phyloP scores from a whole-genome alignment of 352 stramenopile species.

The Phytophthora colocasiae region DNA sequence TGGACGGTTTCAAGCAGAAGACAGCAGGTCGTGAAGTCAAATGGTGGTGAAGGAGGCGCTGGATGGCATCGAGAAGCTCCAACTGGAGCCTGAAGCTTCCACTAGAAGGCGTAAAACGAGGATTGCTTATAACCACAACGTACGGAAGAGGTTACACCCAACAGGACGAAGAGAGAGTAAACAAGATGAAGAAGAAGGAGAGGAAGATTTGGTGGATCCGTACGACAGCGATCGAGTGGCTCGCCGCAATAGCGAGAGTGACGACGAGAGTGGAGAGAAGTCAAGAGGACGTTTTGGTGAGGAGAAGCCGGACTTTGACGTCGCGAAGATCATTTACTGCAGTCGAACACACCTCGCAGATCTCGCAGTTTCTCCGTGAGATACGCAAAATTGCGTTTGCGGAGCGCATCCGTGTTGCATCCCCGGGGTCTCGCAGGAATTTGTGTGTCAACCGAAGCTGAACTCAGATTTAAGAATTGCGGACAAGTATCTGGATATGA shows the following conservation, averaged over 20 bases:
- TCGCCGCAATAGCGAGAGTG: constrained; percentile 36
- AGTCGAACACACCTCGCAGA: constrained; percentile 92
- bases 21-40: constrained; percentile 47
- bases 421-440: constrained; percentile 86
- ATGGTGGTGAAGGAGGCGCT: constrained; percentile 56
- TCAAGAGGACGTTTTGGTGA: constrained; percentile 15
- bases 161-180: constrained; percentile 16
- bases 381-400: constrained; percentile 86
- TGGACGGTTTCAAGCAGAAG: constrained; percentile 66
- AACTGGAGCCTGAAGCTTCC: constrained; percentile 46
- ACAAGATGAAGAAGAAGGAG: constrained; percentile 38
- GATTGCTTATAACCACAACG: constrained; percentile 70
- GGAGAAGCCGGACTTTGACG: constrained; percentile 43
- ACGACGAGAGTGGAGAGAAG: constrained; percentile 37
- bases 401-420: constrained; percentile 75
- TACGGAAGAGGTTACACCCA: constrained; percentile 51
- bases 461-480: constrained; percentile 82
- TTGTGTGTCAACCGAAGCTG: constrained; percentile 80
- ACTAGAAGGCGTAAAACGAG: constrained; percentile 76
- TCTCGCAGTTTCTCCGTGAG: constrained; percentile 89
- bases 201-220: constrained; percentile 72
- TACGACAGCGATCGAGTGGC: constrained; percentile 73
- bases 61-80: constrained; percentile 62
- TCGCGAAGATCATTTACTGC: constrained; percentile 91
- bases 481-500: constrained; percentile 89